Evolutionary conservation across 768 basidiomycete genomes (phyloP).

Genomic region (Xanthoconium purpureum): DNA sequence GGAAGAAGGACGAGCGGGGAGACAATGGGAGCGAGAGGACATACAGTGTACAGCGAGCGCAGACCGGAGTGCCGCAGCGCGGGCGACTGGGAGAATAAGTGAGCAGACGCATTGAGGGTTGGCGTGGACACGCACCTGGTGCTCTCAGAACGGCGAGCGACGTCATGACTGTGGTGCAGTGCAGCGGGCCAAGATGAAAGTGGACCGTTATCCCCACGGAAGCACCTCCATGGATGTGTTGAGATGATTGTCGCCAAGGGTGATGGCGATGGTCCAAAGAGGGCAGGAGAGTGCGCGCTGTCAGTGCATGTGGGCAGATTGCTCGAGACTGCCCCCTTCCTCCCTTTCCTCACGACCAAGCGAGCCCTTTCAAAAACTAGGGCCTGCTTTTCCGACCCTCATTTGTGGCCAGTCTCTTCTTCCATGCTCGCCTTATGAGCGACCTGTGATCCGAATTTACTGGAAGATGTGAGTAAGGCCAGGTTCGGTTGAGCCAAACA

Average conservation of each 20-base stretch:
- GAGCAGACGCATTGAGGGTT: constrained; percentile 33
- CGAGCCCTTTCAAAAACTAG: constrained; percentile 16
- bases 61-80: constrained; percentile 46
- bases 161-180: constrained; percentile 26
- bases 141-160: constrained; percentile 42
- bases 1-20: constrained; percentile 7
- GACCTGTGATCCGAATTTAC: no score
- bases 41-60: constrained; percentile 43
- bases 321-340: not conserved
- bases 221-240: constrained; percentile 15
- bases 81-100: constrained; percentile 7
- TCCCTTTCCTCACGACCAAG: constrained; percentile 30
- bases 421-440: constrained; percentile 22
- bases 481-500: no score
- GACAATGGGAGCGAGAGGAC: constrained; percentile 3
- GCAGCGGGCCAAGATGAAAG: not conserved
- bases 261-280: not conserved
- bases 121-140: constrained; percentile 32
- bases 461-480: no score
- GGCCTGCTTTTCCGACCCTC: constrained; percentile 7
- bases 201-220: constrained; percentile 3
- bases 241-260: not conserved
- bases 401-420: not conserved
- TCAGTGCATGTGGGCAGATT: not conserved
- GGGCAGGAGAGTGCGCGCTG: not conserved